Evolutionary conservation across 352 stramenopile genomes (phyloP).

Genomic region (Peronospora belbahrii): DNA sequence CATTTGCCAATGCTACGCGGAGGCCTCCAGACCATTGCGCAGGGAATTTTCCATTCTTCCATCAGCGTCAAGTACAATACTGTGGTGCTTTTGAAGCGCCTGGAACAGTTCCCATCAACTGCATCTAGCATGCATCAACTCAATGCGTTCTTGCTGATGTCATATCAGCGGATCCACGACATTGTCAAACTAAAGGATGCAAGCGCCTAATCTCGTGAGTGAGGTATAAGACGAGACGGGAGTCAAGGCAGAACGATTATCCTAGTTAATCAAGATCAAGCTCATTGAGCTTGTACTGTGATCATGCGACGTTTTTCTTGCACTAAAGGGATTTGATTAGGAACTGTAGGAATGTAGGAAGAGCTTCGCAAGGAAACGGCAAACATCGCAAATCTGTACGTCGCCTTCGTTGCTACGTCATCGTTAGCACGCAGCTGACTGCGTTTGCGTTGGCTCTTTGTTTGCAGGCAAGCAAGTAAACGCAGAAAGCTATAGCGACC

Average conservation of each 20-base stretch:
- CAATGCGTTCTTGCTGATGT: conserved; percentile 81
- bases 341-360: conserved; percentile 49
- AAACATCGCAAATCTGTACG: conserved; percentile 48
- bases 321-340: conserved; percentile 32
- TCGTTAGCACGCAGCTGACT: background rate
- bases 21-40: conserved; percentile 71
- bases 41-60: conserved; percentile 80
- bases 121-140: conserved; percentile 55
- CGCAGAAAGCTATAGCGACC: conserved; percentile 58
- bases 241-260: conserved; percentile 3
- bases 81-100: conserved; percentile 76
- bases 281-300: conserved; percentile 28
- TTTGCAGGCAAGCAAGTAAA: conserved; percentile 44
- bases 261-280: conserved; percentile 40
- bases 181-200: conserved; percentile 51
- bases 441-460: background rate
- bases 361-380: conserved; percentile 62
- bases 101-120: conserved; percentile 74
- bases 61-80: conserved; percentile 88
- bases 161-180: conserved; percentile 75
- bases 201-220: conserved; percentile 14
- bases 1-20: conserved; percentile 70
- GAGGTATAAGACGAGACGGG: background rate
- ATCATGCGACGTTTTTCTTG: background rate
- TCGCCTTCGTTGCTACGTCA: background rate